phyloP scores from a whole-genome alignment of 1,139 yeast species.

The Debaryomyces coudertii region DNA sequence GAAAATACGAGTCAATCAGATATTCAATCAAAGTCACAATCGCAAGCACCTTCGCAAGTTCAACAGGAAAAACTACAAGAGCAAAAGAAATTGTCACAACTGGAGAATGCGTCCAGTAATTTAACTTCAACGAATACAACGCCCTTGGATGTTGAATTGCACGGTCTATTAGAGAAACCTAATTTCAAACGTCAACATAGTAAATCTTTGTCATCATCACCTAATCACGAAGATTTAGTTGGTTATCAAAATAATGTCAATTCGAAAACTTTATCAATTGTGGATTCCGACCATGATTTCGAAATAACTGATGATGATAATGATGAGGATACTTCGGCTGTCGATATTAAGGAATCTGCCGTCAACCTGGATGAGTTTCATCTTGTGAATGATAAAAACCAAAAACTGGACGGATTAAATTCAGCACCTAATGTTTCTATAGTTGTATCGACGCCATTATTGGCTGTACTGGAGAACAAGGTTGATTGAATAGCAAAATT shows the following conservation, averaged over 20 bases:
- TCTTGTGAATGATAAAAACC: background rate
- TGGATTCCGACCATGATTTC: conserved; percentile 36
- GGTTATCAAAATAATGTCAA: conserved; percentile 32
- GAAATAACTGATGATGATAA: conserved; percentile 34
- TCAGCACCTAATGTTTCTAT: conserved; percentile 22
- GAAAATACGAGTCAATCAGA: conserved; percentile 1
- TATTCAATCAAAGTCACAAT: background rate
- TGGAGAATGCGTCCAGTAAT: conserved; percentile 13
- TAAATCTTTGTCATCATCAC: conserved; percentile 58
- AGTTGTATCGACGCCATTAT: conserved; percentile 30
- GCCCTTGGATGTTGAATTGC: conserved; percentile 14
- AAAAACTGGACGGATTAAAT: background rate
- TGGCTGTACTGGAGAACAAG: conserved; percentile 12
- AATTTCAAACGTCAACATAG: conserved; percentile 54
- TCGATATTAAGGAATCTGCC: background rate
- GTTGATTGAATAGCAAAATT: background rate
- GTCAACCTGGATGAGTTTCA: background rate
- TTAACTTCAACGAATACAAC: conserved; percentile 24
- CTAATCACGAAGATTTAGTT: conserved; percentile 53
- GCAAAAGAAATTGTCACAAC: conserved; percentile 1
- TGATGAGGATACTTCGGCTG: conserved; percentile 11
- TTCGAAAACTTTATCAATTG: conserved; percentile 24
- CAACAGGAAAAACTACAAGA: conserved; percentile 3
- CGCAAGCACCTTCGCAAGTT: background rate
- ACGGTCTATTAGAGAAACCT: conserved; percentile 16